These are phyloP conservation scores for Colletotrichum sp. DNA, from an alignment of 2,329 filamentous ascomycete genomes.

Conservation along the genomic window DNA sequence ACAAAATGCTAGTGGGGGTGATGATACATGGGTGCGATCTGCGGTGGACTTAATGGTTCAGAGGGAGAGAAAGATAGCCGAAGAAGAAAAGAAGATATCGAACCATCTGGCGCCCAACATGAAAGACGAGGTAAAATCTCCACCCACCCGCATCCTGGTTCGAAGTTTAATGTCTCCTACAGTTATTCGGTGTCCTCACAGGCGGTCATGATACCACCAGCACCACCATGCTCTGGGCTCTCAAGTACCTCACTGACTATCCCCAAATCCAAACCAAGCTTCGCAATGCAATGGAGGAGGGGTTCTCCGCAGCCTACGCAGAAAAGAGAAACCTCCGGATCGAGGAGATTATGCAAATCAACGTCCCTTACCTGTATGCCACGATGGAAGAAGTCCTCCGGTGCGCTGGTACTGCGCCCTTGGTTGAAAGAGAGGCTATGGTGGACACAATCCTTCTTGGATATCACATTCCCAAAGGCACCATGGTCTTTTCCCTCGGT, in stretches of 20 bases:
- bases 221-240: slow-evolving; percentile 29
- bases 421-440: slow-evolving; percentile 26
- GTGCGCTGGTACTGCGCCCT: slow-evolving; percentile 22
- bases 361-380: slow-evolving; percentile 31
- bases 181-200: slow-evolving; percentile 31
- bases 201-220: slow-evolving; percentile 34
- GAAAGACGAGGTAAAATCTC: slow-evolving; percentile 2
- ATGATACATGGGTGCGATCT: slow-evolving; percentile 3
- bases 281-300: not conserved
- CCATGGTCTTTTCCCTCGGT: slow-evolving; percentile 28
- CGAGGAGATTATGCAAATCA: slow-evolving; percentile 22
- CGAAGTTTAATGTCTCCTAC: not conserved
- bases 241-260: slow-evolving; percentile 20
- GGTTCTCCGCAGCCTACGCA: slow-evolving; percentile 21
- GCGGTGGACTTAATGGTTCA: slow-evolving; percentile 16
- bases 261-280: not conserved
- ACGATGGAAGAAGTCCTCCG: slow-evolving; percentile 32
- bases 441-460: slow-evolving; percentile 29
- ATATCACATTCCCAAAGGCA: slow-evolving; percentile 27
- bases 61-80: slow-evolving; percentile 8
- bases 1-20: not conserved
- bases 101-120: not conserved
- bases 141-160: not conserved
- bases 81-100: not conserved
- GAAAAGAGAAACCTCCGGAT: slow-evolving; percentile 21